Base-by-base conservation (phyloP, 1,284 basidiomycete genomes). In the Hypsizygus ulmarius region DNA sequence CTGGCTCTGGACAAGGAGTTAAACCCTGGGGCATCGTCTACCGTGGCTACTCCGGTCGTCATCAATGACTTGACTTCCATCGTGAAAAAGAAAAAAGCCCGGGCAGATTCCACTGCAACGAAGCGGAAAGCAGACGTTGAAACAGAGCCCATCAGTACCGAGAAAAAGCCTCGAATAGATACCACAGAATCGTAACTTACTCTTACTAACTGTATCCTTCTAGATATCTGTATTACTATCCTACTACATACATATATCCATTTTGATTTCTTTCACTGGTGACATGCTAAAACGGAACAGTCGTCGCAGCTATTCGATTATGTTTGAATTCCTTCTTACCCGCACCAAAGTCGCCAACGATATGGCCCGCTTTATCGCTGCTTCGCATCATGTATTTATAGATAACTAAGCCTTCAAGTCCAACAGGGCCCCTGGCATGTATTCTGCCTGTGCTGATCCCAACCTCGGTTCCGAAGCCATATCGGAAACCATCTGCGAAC, bases 391-490 rank as follows among this genome's bases (percentile, higher is more conserved):
- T 81, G 66, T 96, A 97, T 70, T 97, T 97, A 76, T 97, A 97
- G 52, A 87, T 96, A 39, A 94, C 89, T 53, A 97, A 72, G 1
- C 97, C 97, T 56, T 98, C 94, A 44, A 99, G 72, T 0, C 97
- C 97, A 1, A 99, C 97, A 0, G 97, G 97, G 1, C 97, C 97
- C 25, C 97, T 77, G 2, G 97, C 96, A 62, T 99, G 97, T 45
- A 97, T 97, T 60, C 92, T 87, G 1, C 94, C 94, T 0, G 97
- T 99, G 63, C 87, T 90, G 63, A 99, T 97, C 7, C 97, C 97
- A 1, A 99, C 96, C 69, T 99, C 97, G 1, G 97, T 96, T 1
- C 97, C 97, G 56, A 97, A 92, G 0, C 97, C 97, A 67, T 94
- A 99, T 47, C 97, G 73, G 69, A 96, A 98, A 1, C 97, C 97